phyloP scores from a whole-genome alignment of 148 eudicot species.

The Cornus kousa region DNA sequence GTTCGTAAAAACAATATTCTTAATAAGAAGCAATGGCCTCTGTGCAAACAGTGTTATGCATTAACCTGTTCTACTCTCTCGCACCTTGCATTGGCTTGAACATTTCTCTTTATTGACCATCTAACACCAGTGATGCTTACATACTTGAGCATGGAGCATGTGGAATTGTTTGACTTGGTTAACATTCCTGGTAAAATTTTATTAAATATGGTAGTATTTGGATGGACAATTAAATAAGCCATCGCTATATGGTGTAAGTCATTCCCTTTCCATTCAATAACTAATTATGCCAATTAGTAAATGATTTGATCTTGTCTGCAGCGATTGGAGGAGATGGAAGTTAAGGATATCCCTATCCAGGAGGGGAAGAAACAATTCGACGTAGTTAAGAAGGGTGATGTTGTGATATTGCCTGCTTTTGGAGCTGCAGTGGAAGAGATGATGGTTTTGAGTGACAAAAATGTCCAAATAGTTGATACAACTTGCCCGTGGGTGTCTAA shows the following conservation, averaged over 20 bases:
- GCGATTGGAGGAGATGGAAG: constrained; percentile 87
- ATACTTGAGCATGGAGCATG: not conserved
- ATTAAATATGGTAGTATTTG: not conserved
- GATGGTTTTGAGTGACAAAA: constrained; percentile 70
- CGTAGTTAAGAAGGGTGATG: constrained; percentile 76
- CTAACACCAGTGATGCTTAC: not conserved
- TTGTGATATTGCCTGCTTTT: constrained; percentile 94
- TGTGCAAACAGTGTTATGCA: not conserved
- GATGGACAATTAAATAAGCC: not conserved
- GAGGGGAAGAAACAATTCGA: constrained; percentile 84
- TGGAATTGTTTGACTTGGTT: not conserved
- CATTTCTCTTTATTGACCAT: no score
- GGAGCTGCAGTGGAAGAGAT: constrained; percentile 98
- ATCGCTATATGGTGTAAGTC: not conserved
- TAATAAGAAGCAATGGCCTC: not conserved
- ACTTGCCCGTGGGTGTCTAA: constrained; percentile 98
- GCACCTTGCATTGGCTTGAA: not conserved
- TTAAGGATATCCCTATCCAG: constrained; percentile 65
- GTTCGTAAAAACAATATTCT: not conserved
- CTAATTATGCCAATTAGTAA: not conserved
- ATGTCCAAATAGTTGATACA: constrained; percentile 95
- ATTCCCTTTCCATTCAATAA: not conserved
- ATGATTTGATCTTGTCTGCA: constrained; percentile 28
- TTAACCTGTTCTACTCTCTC: not conserved
- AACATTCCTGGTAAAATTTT: not conserved